A percentile compares a stretch with the other conserved stretches of the same genome.
These are phyloP conservation scores for Hansenula lynferdii DNA, from an alignment of 1,139 yeast species.

Conservation along the genomic window DNA sequence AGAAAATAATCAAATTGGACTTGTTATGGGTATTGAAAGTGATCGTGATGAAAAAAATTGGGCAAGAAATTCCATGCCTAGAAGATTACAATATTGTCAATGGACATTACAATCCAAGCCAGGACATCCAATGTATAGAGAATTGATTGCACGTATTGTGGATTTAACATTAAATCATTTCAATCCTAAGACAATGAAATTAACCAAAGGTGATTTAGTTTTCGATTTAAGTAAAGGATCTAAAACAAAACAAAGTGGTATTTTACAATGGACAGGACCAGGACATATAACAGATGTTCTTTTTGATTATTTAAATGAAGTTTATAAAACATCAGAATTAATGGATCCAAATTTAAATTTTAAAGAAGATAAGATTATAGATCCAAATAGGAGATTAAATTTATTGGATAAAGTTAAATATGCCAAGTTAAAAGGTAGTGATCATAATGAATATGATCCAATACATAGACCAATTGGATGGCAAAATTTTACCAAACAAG, in stretches of 20 bases:
- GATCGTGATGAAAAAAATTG: slow-evolving; percentile 24
- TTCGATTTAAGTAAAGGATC: slow-evolving; percentile 14
- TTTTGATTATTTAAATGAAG: slow-evolving; percentile 37
- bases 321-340: slow-evolving; percentile 26
- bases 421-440: slow-evolving; percentile 4
- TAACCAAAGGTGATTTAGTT: slow-evolving; percentile 22
- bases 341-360: not conserved
- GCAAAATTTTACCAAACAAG: slow-evolving; percentile 13
- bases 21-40: slow-evolving; percentile 40
- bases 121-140: slow-evolving; percentile 52
- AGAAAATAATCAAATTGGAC: slow-evolving; percentile 38
- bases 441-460: slow-evolving; percentile 5
- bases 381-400: slow-evolving; percentile 14
- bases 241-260: slow-evolving; percentile 27
- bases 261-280: slow-evolving; percentile 57
- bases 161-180: slow-evolving; percentile 41
- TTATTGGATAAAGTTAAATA: slow-evolving; percentile 1
- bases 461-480: slow-evolving; percentile 10
- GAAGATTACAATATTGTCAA: slow-evolving; percentile 39
- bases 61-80: slow-evolving; percentile 26
- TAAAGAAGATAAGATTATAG: slow-evolving; percentile 24
- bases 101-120: slow-evolving; percentile 43
- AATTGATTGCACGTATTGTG: slow-evolving; percentile 46
- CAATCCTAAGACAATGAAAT: slow-evolving; percentile 24
- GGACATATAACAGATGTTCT: slow-evolving; percentile 57